A percentile compares a stretch with the other conserved stretches of the same genome.
Conservation (phyloP, 768 basidiomycete genomes). For the Hypsizygus marmoreus region DNA sequence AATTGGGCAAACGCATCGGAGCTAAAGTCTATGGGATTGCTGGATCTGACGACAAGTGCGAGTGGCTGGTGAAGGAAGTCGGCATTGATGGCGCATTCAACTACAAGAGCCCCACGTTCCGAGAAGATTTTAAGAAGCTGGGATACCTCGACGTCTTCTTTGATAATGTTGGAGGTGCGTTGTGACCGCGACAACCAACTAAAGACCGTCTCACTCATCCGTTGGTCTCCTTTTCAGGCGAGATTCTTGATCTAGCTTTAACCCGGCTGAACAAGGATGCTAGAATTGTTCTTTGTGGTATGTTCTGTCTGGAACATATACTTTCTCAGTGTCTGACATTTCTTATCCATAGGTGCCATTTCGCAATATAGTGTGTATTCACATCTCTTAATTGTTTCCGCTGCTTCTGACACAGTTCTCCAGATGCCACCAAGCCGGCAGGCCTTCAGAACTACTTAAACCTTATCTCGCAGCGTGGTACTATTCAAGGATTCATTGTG, state of each 20-base stretch:
- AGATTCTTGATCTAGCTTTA: constrained; percentile 79
- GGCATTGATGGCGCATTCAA: constrained; percentile 84
- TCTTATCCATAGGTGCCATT: constrained; percentile 63
- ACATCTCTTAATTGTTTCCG: not conserved
- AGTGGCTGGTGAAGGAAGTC: constrained; percentile 81
- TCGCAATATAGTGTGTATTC: constrained; percentile 72
- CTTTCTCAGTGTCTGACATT: not conserved
- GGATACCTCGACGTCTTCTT: constrained; percentile 86
- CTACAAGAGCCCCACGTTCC: constrained; percentile 81
- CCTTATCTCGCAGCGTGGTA: constrained; percentile 77
- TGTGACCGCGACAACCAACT: not conserved
- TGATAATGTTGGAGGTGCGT: constrained; percentile 72
- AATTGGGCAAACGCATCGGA: constrained; percentile 76
- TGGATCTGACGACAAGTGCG: constrained; percentile 80
- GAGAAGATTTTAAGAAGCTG: constrained; percentile 69
- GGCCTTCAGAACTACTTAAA: constrained; percentile 68
- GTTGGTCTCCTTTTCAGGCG: constrained; percentile 44
- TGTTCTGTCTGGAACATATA: constrained; percentile 23
- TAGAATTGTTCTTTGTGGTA: constrained; percentile 81
- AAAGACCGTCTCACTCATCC: not conserved
- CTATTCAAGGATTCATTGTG: constrained; percentile 85
- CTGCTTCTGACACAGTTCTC: not conserved
- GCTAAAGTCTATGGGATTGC: constrained; percentile 89
- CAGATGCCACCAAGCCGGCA: constrained; percentile 60
- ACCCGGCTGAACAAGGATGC: constrained; percentile 76